Base-by-base conservation (phyloP, 116 monocot species). In the Dioscorea cayenensis region DNA sequence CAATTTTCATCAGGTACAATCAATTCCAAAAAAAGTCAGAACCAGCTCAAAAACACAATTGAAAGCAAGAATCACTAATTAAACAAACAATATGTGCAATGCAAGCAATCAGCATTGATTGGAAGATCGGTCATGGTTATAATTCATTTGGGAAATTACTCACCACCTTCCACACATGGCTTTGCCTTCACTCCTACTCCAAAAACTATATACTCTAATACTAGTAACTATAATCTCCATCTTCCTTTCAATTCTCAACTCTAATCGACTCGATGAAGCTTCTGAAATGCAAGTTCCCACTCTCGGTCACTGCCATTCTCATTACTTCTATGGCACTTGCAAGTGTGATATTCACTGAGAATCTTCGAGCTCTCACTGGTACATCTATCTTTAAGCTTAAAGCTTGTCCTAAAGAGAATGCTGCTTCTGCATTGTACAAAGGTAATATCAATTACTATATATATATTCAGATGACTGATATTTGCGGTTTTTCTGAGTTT, bases 131-230 rank as follows among this genome's bases (percentile, higher is more conserved):
- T 27, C 62, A 9, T 11, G 28, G 55, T 55, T 27, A 9, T 11
- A 62, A 10, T 62, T 20, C 22, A 62, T 23, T 11, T 62, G 6
- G 1, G 25, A 18, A 62, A 7, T 62, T 10, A 20, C 62, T 23
- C 62, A 28, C 20, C 27, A 73, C 43, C 63, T 5, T 35, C 58
- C 72, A 60, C n/a, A 68, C 29, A 71, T 82, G 29, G 73, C 88
- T 84, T 84, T 80, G 60, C 73, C 88, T 89, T 92, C 65, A 86
- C 92, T 86, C 79, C 74, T 86, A 91, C 91, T 87, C 85, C 13
- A 75, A 49, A 50, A 51, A 3, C 43, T n/a, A 32, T 32, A 32
- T 32, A 32, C 32, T 32, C 32, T 49, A 65, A 63, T 51, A 66
- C 16, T 66, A 60, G 49, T 28, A 71, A 67, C 49, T 28, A 18